A percentile compares a stretch with the other conserved stretches of the same genome.
phyloP scores from a whole-genome alignment of 2,329 filamentous ascomycete species.

The Monosporascus sp. region DNA sequence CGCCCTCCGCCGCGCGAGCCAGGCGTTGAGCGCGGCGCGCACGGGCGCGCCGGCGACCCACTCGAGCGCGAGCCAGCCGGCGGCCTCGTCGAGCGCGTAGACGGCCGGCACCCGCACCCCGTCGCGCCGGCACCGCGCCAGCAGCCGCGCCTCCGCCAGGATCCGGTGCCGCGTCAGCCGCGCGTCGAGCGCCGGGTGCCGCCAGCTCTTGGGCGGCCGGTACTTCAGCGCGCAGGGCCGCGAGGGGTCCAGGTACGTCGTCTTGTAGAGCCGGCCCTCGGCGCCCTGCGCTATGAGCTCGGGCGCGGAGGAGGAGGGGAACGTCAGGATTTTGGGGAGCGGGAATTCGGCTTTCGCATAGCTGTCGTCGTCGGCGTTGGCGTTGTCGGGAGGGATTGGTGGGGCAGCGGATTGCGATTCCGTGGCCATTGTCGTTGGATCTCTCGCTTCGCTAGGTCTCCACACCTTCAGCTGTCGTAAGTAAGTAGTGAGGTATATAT shows the following conservation, averaged over 20 bases:
- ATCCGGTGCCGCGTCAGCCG: slow-evolving; percentile 84
- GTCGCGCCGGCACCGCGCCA: slow-evolving; percentile 72
- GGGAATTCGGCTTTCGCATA: slow-evolving; percentile 30
- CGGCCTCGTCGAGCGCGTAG: slow-evolving; percentile 58
- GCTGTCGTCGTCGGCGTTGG: slow-evolving; percentile 5
- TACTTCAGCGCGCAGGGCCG: slow-evolving; percentile 80
- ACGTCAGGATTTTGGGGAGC: slow-evolving; percentile 61
- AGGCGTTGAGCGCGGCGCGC: slow-evolving; percentile 62
- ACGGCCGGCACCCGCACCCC: slow-evolving; percentile 79
- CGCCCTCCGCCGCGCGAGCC: slow-evolving; percentile 43
- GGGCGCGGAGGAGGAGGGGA: slow-evolving; percentile 55
- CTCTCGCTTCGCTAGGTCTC: too few species aligned
- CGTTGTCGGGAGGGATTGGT: slow-evolving; percentile 1
- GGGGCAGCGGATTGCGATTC: slow-evolving; percentile 5
- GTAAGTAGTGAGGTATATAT: too few species aligned
- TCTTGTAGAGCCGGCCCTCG: slow-evolving; percentile 90
- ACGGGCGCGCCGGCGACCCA: slow-evolving; percentile 75
- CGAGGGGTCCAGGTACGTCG: slow-evolving; percentile 65
- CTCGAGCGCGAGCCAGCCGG: slow-evolving; percentile 76
- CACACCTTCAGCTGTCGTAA: too few species aligned
- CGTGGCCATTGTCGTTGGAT: slow-evolving; percentile 7
- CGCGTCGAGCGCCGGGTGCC: slow-evolving; percentile 82
- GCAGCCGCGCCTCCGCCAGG: slow-evolving; percentile 79
- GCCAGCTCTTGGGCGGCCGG: slow-evolving; percentile 85
- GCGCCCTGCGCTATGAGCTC: slow-evolving; percentile 85